These are phyloP conservation scores for Colletotrichum nymphaeae DNA, from an alignment of 2,329 filamentous ascomycete species.

Conservation along the genomic window DNA sequence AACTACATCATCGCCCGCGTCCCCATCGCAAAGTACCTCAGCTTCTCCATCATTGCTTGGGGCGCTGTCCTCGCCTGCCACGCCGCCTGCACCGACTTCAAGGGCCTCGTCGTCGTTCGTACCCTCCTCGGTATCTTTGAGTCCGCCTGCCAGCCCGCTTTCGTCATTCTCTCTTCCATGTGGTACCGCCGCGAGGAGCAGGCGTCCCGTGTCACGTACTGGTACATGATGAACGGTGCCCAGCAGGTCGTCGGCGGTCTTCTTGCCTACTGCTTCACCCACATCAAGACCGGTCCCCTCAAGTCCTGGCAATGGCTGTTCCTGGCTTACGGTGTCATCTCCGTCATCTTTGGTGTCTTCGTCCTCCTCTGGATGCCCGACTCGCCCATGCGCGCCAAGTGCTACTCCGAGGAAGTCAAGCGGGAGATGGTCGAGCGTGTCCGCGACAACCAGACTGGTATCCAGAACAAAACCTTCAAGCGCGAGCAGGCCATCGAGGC, in stretches of 20 bases:
- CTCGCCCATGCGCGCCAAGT: slow-evolving; percentile 78
- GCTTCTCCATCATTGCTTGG: slow-evolving; percentile 71
- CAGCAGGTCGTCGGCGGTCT: slow-evolving; percentile 80
- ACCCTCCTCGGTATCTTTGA: slow-evolving; percentile 79
- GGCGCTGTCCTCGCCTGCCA: slow-evolving; percentile 70
- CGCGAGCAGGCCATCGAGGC: slow-evolving; percentile 60
- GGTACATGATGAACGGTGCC: slow-evolving; percentile 83
- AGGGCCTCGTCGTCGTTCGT: slow-evolving; percentile 68
- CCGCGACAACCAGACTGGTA: slow-evolving; percentile 69
- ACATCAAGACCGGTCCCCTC: slow-evolving; percentile 64
- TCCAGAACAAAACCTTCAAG: slow-evolving; percentile 66
- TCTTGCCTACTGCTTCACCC: slow-evolving; percentile 72
- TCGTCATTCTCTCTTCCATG: slow-evolving; percentile 74
- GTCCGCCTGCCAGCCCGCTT: slow-evolving; percentile 75
- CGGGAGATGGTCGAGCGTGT: slow-evolving; percentile 71
- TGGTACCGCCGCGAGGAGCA: slow-evolving; percentile 80
- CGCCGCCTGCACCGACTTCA: slow-evolving; percentile 70
- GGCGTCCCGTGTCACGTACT: slow-evolving; percentile 73
- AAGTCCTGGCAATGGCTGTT: slow-evolving; percentile 78
- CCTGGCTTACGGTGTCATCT: slow-evolving; percentile 72
- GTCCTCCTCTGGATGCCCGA: slow-evolving; percentile 75
- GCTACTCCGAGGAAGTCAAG: slow-evolving; percentile 75
- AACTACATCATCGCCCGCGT: slow-evolving; percentile 70
- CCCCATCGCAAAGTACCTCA: slow-evolving; percentile 75
- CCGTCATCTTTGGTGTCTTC: slow-evolving; percentile 73